A percentile compares a stretch with the other conserved stretches of the same genome.
These are phyloP conservation scores for Trifolium pratense DNA, from an alignment of 306 rosid genomes.

Conservation along the genomic window DNA sequence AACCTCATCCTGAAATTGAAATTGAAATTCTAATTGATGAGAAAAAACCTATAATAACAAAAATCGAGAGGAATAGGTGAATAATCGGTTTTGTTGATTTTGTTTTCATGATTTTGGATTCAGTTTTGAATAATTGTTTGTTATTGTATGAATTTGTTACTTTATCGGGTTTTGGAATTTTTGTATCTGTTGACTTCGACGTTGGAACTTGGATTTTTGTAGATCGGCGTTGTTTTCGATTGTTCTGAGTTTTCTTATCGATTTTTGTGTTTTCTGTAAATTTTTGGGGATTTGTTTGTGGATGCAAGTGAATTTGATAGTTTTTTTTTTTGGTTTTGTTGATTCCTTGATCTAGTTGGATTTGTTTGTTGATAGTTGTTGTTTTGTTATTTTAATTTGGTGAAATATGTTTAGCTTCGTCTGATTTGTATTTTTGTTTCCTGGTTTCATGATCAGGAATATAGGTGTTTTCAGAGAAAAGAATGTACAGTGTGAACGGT, in stretches of 20 bases:
- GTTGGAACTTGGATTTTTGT: conserved; percentile 11
- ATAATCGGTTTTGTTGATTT: too few relatives aligned
- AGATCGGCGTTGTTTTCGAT: conserved; percentile 45
- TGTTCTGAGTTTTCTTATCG: not conserved
- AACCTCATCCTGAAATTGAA: too few relatives aligned
- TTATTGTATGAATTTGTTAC: not conserved
- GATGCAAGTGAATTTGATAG: not conserved
- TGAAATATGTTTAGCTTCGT: not conserved
- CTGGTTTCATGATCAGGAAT: conserved; percentile 44
- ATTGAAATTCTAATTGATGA: not conserved
- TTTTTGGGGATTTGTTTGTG: not conserved
- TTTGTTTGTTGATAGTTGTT: conserved; percentile 4
- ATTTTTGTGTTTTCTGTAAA: not conserved
- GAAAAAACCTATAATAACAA: not conserved
- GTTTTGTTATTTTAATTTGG: conserved; percentile 3
- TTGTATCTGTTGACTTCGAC: conserved; percentile 2
- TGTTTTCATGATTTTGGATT: not conserved
- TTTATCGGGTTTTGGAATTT: conserved; percentile 10
- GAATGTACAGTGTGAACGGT: conserved; percentile 40
- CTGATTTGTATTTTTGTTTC: conserved; percentile 12
- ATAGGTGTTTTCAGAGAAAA: conserved; percentile 47
- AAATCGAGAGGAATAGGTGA: not conserved
- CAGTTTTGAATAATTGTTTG: not conserved
- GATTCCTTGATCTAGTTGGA: not conserved
- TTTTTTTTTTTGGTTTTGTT: not conserved